phyloP scores from a whole-genome alignment of 108 stramenopile species.

The Cyclotella kingstonii region DNA sequence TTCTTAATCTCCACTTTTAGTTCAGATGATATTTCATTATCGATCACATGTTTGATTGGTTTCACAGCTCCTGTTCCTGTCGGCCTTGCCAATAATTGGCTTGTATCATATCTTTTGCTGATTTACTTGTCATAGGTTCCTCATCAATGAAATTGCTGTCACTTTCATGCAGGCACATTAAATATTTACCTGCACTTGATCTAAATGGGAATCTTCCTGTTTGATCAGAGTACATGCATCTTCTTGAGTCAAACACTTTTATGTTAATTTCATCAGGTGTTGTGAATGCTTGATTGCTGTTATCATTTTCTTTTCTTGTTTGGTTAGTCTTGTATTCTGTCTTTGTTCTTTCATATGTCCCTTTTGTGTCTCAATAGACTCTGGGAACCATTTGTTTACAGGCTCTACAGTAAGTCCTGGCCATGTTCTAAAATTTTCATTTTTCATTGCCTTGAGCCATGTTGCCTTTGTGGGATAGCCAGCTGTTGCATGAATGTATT shows the following conservation, averaged over 20 bases:
- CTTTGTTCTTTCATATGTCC: neutral
- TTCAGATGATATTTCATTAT: slow-evolving; percentile 15
- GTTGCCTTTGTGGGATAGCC: neutral
- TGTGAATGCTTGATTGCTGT: neutral
- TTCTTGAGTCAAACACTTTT: neutral
- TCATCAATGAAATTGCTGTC: slow-evolving; percentile 46
- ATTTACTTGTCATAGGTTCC: slow-evolving; percentile 23
- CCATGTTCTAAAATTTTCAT: neutral
- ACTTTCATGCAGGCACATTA: slow-evolving; percentile 33
- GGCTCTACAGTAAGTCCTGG: neutral
- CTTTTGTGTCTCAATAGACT: neutral
- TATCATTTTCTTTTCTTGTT: neutral
- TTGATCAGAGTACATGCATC: slow-evolving; percentile 19
- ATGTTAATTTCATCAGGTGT: slow-evolving; percentile 7
- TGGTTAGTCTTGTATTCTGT: neutral
- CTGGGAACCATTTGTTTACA: neutral
- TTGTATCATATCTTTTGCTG: slow-evolving; percentile 1
- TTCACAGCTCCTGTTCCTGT: neutral
- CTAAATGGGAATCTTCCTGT: slow-evolving; percentile 16
- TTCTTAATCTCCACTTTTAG: slow-evolving; percentile 4
- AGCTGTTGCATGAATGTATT: neutral
- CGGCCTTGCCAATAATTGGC: neutral
- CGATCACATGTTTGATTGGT: slow-evolving; percentile 10
- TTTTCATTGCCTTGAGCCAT: neutral
- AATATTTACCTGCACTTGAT: slow-evolving; percentile 11